Evolutionary conservation across 208 protist genomes (phyloP).

Genomic region (Leishmania lainsoni): DNA sequence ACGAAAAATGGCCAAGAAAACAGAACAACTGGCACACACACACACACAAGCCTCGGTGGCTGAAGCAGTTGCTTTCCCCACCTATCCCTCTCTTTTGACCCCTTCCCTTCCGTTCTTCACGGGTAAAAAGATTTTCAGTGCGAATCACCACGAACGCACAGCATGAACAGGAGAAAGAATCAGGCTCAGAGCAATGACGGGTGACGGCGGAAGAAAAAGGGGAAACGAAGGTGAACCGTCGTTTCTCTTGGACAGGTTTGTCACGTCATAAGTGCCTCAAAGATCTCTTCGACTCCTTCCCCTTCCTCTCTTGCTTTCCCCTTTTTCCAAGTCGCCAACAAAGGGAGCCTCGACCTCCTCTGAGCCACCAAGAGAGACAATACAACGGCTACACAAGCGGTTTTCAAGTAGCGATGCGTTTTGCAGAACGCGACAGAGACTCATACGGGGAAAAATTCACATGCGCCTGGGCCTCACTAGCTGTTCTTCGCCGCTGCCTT

Average conservation of each 20-base stretch:
- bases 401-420: background rate
- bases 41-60: background rate
- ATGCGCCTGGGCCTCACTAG: background rate
- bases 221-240: conserved; percentile 1
- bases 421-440: background rate
- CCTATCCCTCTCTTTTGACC: background rate
- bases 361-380: background rate
- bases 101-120: background rate
- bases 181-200: background rate
- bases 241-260: background rate
- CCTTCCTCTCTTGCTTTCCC: background rate
- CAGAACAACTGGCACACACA: background rate
- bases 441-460: background rate
- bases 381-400: background rate
- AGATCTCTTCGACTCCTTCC: background rate
- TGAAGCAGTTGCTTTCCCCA: background rate
- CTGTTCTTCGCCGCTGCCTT: conserved; percentile 49
- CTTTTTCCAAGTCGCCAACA: background rate
- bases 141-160: background rate
- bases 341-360: background rate
- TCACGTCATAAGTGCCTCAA: background rate
- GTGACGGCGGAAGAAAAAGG: background rate
- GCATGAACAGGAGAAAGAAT: background rate
- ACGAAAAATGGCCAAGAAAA: background rate
- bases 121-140: background rate